These are phyloP conservation scores for Rhazya stricta DNA, from an alignment of 257 asterid species.

Conservation along the genomic window DNA sequence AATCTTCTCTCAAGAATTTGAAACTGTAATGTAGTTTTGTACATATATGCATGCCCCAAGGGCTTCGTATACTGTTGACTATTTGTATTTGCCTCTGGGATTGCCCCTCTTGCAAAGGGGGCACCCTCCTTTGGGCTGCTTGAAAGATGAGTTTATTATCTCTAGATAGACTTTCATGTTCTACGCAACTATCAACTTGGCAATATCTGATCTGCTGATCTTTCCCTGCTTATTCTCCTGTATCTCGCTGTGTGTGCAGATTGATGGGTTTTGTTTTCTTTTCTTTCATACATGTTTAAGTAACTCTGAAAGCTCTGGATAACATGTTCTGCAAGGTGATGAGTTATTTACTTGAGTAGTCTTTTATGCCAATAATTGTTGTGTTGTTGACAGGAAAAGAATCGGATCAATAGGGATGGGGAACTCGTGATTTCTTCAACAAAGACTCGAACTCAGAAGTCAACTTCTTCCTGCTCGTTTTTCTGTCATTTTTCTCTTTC, in stretches of 20 bases:
- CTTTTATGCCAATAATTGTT: background rate
- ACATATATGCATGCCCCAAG: background rate
- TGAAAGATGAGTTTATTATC: background rate
- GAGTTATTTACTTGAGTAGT: background rate
- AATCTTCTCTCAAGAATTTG: background rate
- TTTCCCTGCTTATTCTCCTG: background rate
- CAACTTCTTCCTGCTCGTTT: slow-evolving; percentile 22
- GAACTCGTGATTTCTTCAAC: slow-evolving; percentile 87
- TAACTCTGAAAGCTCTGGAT: background rate
- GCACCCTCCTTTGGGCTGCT: background rate
- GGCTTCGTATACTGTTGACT: background rate
- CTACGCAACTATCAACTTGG: background rate
- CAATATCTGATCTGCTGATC: background rate
- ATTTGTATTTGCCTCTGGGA: background rate
- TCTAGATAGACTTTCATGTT: background rate
- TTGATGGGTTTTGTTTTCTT: background rate
- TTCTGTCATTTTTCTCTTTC: slow-evolving; percentile 11
- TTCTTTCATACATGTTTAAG: background rate
- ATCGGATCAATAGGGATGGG: slow-evolving; percentile 82
- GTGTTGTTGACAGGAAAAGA: slow-evolving; percentile 62
- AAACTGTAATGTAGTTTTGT: background rate
- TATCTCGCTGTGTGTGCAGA: background rate
- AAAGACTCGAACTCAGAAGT: slow-evolving; percentile 85
- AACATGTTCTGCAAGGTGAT: background rate
- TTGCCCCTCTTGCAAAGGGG: background rate